A percentile compares a stretch with the other conserved stretches of the same genome.
Conservation (phyloP, 2,329 filamentous ascomycete species). For the Hymenoscyphus scutula region DNA sequence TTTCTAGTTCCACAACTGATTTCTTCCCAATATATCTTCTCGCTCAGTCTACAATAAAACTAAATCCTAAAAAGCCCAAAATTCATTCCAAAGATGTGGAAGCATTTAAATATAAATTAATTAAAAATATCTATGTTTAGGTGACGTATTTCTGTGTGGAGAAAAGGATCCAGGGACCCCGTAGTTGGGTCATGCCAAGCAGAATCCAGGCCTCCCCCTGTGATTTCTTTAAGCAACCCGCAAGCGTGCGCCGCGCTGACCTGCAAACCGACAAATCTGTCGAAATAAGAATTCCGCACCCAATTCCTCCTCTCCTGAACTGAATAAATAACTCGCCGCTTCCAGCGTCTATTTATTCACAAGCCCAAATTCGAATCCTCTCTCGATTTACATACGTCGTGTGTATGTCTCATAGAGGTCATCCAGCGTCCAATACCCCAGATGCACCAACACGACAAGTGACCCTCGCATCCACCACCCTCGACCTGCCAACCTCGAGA, state of each 20-base stretch:
- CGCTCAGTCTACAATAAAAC: too few species aligned
- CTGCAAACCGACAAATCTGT: not conserved
- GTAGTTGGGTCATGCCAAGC: not conserved
- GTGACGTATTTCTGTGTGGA: too few species aligned
- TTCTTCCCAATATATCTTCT: too few species aligned
- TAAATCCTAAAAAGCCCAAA: too few species aligned
- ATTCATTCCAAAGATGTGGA: too few species aligned
- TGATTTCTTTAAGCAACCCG: not conserved
- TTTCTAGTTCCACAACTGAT: not conserved
- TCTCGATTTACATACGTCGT: constrained; percentile 4
- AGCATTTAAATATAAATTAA: too few species aligned
- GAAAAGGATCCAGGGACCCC: not conserved
- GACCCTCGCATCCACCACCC: constrained; percentile 24
- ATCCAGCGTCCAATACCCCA: constrained; percentile 18
- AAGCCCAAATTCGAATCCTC: not conserved
- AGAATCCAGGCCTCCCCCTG: not conserved
- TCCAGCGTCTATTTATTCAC: not conserved
- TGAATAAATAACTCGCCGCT: not conserved
- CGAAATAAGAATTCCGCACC: not conserved
- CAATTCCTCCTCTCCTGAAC: not conserved
- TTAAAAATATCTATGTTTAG: too few species aligned
- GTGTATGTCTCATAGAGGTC: constrained; percentile 34
- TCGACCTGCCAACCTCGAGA: constrained; percentile 12
- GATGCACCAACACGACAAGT: constrained; percentile 18
- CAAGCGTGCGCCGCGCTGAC: not conserved